Base-by-base conservation (phyloP, 257 asterid species). In the Coffea eugenioides region DNA sequence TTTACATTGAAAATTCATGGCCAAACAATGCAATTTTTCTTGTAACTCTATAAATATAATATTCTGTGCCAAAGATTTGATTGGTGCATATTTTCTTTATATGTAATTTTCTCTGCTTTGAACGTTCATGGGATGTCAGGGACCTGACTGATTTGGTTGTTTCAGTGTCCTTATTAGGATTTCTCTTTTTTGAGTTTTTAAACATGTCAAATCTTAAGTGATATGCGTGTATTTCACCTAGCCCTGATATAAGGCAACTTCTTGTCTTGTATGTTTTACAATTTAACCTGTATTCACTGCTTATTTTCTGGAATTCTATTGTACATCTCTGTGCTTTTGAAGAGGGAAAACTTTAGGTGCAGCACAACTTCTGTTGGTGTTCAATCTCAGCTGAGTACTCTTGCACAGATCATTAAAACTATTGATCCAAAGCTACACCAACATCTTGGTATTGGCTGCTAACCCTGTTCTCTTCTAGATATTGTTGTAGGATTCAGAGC, bases 331-430 rank as follows among this genome's bases (percentile, higher is more conserved):
- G 70, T 79, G 67, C 87, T 80, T 83, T 81, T 66, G 59, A 78
- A 95, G 99, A 88, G 98, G 88, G 99, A 93, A 79, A 93, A 95
- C 82, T 95, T 95, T 82, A 91, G 86, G 87, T 89, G 97, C 90
- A 91, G 88, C 67, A 43, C 93, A 85, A 91, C 83, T 82, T 90
- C 97, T 66, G 87, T 95, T 88, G 99, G 99, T 45, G 99, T 95
- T 86, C 97, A 93, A 87, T 81, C 98, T 82, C 99, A 95, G 88
- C 90, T 95, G 79, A 85, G 93, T 69, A 91, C 93, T 76, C 94
- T 95, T 66, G 85, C 91, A 49, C 97, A 92, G 83, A 90, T 95
- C 85, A 89, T 93, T 81, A 93, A 91, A 89, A 88, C 94, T 69
- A 88, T 95, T 70, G 95, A 95, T 75, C 99, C 99, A 18, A 95